Conservation (phyloP, 495 filamentous ascomycete species). For the Xylaria castorea region DNA sequence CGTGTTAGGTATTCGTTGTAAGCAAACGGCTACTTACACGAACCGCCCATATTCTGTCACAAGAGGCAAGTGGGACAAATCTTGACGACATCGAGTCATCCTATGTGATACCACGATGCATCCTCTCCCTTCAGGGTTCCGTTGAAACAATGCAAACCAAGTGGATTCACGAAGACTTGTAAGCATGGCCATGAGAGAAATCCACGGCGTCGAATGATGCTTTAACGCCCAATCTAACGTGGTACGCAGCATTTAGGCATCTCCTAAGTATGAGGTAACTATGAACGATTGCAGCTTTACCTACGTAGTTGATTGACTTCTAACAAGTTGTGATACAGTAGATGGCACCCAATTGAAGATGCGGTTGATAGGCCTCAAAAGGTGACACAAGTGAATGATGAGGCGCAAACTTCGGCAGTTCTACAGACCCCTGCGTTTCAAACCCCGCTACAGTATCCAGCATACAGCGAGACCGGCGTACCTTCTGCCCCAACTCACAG, state of each 20-base stretch:
- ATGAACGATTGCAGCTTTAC: background rate
- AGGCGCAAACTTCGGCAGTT: conserved; percentile 21
- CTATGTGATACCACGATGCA: background rate
- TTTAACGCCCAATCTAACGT: background rate
- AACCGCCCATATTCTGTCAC: background rate
- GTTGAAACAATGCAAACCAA: background rate
- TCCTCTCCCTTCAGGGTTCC: background rate
- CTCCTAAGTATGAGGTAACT: background rate
- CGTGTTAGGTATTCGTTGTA: background rate
- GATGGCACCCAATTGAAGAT: background rate
- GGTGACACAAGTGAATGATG: background rate
- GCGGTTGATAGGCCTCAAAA: background rate
- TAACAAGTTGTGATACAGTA: background rate
- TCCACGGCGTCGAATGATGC: conserved; percentile 7
- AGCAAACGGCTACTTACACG: background rate
- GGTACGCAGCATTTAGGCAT: background rate
- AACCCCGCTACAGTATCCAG: background rate
- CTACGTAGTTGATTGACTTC: background rate
- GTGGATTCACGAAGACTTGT: background rate
- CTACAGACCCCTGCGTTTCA: background rate
- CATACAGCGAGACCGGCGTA: conserved; percentile 12
- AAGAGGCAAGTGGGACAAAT: background rate
- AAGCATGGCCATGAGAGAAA: conserved; percentile 2
- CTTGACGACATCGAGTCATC: background rate
- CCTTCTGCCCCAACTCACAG: background rate